A percentile compares a stretch with the other conserved stretches of the same genome.
Evolutionary conservation across 129 eudicot genomes (phyloP).

Genomic region (Logfia minima): DNA sequence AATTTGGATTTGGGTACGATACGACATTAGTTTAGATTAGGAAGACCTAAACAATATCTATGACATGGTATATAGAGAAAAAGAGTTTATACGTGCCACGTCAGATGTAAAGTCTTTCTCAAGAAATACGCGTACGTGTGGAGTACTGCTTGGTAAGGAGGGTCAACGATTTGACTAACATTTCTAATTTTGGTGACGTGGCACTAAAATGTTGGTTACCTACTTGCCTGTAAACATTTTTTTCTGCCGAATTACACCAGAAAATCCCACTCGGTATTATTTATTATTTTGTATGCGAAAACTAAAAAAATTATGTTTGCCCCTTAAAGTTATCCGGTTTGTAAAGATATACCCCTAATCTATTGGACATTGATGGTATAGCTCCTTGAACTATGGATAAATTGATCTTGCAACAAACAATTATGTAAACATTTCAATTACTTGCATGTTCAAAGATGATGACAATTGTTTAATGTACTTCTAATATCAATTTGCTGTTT

Average conservation of each 20-base stretch:
- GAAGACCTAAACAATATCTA: too few relatives aligned
- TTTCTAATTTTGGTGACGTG: slow-evolving; percentile 17
- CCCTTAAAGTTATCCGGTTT: slow-evolving; percentile 4
- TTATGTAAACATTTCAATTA: neutral
- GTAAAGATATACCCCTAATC: neutral
- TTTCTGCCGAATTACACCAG: slow-evolving; percentile 24
- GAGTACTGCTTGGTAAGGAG: slow-evolving; percentile 16
- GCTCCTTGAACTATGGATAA: neutral
- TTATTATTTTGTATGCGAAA: neutral
- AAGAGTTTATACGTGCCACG: slow-evolving; percentile 14
- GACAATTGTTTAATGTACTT: too few relatives aligned
- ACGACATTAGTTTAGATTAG: too few relatives aligned
- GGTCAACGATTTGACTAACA: slow-evolving; percentile 32
- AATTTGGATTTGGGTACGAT: too few relatives aligned
- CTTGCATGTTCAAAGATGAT: too few relatives aligned
- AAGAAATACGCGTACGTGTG: slow-evolving; percentile 32
- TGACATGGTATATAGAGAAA: neutral
- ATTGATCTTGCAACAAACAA: neutral
- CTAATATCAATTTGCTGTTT: too few relatives aligned
- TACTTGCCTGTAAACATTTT: neutral
- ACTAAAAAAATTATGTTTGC: neutral
- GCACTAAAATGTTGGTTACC: slow-evolving; percentile 29
- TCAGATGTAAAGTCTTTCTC: slow-evolving; percentile 15
- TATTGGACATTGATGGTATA: neutral
- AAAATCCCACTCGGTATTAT: slow-evolving; percentile 21